phyloP scores from a whole-genome alignment of 1,284 basidiomycete species.

The Rhodotorula sp. region DNA sequence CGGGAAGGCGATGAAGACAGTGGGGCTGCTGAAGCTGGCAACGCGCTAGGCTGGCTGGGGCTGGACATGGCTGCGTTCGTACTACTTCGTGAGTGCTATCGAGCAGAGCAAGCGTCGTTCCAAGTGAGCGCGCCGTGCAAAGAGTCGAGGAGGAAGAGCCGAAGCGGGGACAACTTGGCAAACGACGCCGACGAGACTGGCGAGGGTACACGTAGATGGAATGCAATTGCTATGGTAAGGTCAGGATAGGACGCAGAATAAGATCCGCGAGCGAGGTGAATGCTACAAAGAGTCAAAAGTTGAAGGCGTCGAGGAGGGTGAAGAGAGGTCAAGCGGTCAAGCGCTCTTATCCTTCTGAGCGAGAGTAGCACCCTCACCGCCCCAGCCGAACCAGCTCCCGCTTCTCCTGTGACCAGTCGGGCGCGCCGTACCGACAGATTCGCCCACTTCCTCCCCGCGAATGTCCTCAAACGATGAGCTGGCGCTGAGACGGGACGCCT shows the following conservation, averaged over 20 bases:
- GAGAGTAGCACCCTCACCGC: background rate
- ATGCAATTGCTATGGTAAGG: no score
- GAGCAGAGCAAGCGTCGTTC: no score
- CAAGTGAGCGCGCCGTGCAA: background rate
- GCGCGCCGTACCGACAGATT: background rate
- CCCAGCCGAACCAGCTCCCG: conserved; percentile 22
- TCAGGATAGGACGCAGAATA: no score
- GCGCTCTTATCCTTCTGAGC: conserved; percentile 5
- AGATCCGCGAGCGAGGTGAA: no score
- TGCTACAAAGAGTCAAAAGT: background rate
- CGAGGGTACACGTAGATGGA: no score
- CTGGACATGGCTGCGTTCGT: no score
- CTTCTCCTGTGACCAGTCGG: background rate
- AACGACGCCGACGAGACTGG: background rate
- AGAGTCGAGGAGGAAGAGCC: background rate
- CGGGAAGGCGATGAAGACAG: background rate
- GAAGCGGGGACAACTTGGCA: background rate
- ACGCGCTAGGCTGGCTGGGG: background rate
- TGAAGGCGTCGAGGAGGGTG: background rate
- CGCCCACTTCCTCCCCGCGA: conserved; percentile 25
- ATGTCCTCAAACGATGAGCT: conserved; percentile 15
- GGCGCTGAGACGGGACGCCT: background rate
- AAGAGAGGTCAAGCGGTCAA: background rate
- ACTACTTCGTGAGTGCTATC: no score
- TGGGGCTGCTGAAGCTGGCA: background rate